These are phyloP conservation scores for Beauveria sp. DNA, from an alignment of 2,329 filamentous ascomycete species.

Conservation along the genomic window DNA sequence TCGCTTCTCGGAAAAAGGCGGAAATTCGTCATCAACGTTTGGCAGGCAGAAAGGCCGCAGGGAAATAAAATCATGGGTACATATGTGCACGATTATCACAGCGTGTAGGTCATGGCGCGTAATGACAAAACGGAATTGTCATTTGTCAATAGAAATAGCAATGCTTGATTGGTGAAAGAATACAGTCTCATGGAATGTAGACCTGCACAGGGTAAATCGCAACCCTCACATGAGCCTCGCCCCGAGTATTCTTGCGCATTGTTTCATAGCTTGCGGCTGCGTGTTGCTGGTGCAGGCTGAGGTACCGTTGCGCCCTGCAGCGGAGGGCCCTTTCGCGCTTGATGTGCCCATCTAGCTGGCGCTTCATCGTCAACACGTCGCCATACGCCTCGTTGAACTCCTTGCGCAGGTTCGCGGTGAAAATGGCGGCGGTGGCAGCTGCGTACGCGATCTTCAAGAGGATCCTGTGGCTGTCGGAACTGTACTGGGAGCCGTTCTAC, in stretches of 20 bases:
- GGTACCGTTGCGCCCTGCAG: not conserved
- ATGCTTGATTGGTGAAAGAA: too few relatives aligned
- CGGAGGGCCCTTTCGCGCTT: not conserved
- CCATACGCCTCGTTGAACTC: not conserved
- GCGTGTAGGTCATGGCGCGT: too few relatives aligned
- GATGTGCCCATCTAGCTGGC: not conserved
- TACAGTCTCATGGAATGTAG: too few relatives aligned
- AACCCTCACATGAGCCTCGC: too few relatives aligned
- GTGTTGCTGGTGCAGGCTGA: not conserved
- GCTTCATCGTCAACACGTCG: not conserved
- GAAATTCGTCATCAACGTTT: too few relatives aligned
- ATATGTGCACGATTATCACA: too few relatives aligned
- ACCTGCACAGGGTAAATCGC: too few relatives aligned
- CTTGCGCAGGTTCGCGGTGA: not conserved
- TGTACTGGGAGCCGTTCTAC: not conserved
- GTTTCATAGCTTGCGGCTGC: not conserved
- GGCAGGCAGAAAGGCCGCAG: too few relatives aligned
- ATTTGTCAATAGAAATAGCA: too few relatives aligned
- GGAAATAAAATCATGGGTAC: too few relatives aligned
- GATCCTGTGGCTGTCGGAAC: not conserved
- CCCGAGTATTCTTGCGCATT: not conserved
- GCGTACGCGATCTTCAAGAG: not conserved
- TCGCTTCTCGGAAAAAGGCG: too few relatives aligned
- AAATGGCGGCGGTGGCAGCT: not conserved
- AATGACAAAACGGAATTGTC: too few relatives aligned